Evolutionary conservation across 345 rosid genomes (phyloP), one percentile per base, ranked within the genome.

Genomic region (Lumnitzera racemosa): DNA sequence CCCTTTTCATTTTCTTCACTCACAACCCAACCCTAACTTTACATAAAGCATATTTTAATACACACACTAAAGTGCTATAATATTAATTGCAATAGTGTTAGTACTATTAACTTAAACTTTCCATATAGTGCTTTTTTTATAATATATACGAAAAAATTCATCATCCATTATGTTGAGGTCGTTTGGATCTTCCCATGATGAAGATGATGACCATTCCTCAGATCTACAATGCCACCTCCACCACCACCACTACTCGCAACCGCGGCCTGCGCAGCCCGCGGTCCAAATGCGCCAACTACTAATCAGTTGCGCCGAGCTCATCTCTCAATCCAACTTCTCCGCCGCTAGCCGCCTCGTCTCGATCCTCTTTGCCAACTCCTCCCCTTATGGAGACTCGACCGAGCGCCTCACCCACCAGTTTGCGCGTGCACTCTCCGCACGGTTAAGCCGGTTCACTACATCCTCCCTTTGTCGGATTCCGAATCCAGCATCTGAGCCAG

Each of bases 331-430:
- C 13, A 83, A 89, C 73, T 80, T 81, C 88, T 46, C 94, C 15
- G 81, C 89, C 23, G 96, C 96, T 17, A 82, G 70, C 62, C 85
- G 86, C 65, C 72, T 89, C 25, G 67, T 89, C 63, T 68, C 89
- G 47, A 49, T 83, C 57, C 72, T 87, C 48, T 75, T 83, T 3
- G 23, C 82, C 4, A 71, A 57, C 78, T 85, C 94, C 17, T 86
- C 95, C 46, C 88, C 96, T 53, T 71, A 72, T 16, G 98, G 99
- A 0, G 99, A 94, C 49, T 87, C 99, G 24, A 74, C 77, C 6
- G 90, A 94, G 70, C 68, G 97, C 27, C 64, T 90, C 4, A 80
- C 78, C 25, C 76, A 90, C 63, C 95, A 89, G 57, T 94, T 94
- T 65, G 56, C 80, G n/a, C 79, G 68, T 72, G 96, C 99, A 57